Conservation (phyloP, 2,329 filamentous ascomycete species). For the Nigrograna mackinnonii region DNA sequence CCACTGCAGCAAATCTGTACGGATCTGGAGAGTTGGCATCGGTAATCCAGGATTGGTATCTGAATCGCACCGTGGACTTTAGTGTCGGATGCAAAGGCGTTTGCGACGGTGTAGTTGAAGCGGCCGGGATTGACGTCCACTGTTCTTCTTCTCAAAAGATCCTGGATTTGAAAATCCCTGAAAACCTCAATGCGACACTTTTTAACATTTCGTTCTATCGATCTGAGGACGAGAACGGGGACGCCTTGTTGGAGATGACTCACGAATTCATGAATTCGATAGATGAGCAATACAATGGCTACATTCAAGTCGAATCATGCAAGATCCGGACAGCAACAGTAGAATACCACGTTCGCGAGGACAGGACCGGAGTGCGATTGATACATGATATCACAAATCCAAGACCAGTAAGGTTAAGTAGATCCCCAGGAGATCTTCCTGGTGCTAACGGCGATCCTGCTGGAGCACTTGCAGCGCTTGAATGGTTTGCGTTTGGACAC, state of each 20-base stretch:
- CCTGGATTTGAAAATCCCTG: not conserved
- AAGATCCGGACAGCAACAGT: not conserved
- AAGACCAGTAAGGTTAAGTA: not conserved
- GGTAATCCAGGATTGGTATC: not conserved
- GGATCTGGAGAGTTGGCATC: not conserved
- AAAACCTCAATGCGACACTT: not conserved
- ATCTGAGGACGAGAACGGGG: not conserved
- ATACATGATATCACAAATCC: not conserved
- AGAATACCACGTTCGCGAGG: not conserved
- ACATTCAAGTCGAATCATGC: not conserved
- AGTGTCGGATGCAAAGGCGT: not conserved
- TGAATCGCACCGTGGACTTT: not conserved
- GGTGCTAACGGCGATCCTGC: not conserved
- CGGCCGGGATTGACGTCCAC: not conserved
- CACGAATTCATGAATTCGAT: not conserved
- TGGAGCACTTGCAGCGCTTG: not conserved
- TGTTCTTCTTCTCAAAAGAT: not conserved
- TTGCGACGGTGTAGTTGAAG: not conserved
- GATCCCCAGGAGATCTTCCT: not conserved
- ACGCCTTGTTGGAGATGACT: not conserved
- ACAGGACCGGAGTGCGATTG: no score
- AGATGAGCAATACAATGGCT: not conserved
- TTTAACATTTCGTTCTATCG: not conserved
- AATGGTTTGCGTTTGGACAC: not conserved
- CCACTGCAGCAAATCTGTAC: not conserved